These are phyloP conservation scores for Fusarium sororula DNA, from an alignment of 2,329 filamentous ascomycete genomes.

Conservation along the genomic window DNA sequence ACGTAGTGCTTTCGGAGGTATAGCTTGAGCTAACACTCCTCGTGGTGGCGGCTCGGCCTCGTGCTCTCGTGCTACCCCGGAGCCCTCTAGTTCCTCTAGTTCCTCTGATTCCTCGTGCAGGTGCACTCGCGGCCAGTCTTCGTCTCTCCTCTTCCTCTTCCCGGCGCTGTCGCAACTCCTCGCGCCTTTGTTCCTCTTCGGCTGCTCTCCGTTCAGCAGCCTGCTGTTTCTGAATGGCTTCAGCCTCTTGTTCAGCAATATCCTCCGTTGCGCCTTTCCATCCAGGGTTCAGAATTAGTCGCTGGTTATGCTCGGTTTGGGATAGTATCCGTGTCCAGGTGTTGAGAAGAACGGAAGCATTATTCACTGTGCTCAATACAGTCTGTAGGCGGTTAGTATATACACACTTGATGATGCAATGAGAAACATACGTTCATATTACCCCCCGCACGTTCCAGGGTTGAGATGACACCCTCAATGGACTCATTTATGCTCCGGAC, in stretches of 20 bases:
- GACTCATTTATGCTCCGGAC: constrained; percentile 88
- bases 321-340: constrained; percentile 97
- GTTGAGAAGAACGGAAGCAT: constrained; percentile 88
- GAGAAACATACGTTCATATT: constrained; percentile 74
- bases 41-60: constrained; percentile 41
- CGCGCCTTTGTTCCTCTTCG: constrained; percentile 81
- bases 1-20: constrained; percentile 40
- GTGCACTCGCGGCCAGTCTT: constrained; percentile 41
- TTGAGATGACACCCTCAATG: constrained; percentile 80
- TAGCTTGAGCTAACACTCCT: constrained; percentile 44
- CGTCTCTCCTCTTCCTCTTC: constrained; percentile 66
- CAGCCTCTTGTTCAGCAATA: constrained; percentile 84
- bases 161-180: constrained; percentile 71
- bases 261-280: constrained; percentile 94
- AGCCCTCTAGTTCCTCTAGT: constrained; percentile 48
- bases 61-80: constrained; percentile 44
- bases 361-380: constrained; percentile 84
- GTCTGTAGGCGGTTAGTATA: constrained; percentile 58
- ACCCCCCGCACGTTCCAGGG: constrained; percentile 74
- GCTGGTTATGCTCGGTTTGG: constrained; percentile 97
- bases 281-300: constrained; percentile 84
- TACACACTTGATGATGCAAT: not conserved
- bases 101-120: constrained; percentile 47
- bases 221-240: constrained; percentile 76
- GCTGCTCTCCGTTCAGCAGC: constrained; percentile 79